Evolutionary conservation across 805 yeast genomes (phyloP).

Genomic region (Candida oleophila): DNA sequence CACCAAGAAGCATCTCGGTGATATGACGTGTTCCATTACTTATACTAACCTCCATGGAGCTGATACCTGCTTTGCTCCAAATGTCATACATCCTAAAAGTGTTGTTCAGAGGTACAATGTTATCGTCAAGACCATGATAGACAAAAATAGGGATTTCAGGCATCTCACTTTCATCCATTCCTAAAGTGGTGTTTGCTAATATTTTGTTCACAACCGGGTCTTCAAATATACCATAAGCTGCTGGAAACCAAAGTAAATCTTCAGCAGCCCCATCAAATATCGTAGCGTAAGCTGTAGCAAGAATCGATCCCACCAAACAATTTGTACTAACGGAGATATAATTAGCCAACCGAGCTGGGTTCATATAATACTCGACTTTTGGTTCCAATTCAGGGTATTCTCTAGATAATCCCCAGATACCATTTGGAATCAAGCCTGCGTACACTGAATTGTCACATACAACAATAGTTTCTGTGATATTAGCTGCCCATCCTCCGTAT

Average conservation of each 20-base stretch:
- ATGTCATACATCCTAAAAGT: constrained; percentile 15
- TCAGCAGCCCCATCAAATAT: constrained; percentile 1
- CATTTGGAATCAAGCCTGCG: constrained; percentile 21
- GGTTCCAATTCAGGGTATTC: constrained; percentile 19
- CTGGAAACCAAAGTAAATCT: constrained; percentile 4
- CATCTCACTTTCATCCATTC: constrained; percentile 5
- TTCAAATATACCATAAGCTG: constrained; percentile 6
- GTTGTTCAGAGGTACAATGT: constrained; percentile 14
- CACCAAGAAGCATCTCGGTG: constrained; percentile 13
- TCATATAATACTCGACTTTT: constrained; percentile 3
- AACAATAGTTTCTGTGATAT: constrained; percentile 17
- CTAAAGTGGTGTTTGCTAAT: constrained; percentile 1
- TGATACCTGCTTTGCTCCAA: constrained; percentile 25
- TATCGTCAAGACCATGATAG: constrained; percentile 18
- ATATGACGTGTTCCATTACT: constrained; percentile 5
- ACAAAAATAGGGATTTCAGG: constrained; percentile 21
- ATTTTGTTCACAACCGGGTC: not conserved
- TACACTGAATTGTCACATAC: constrained; percentile 15
- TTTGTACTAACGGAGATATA: not conserved
- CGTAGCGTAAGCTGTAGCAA: not conserved
- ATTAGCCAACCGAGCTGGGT: not conserved
- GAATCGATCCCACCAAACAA: constrained; percentile 1
- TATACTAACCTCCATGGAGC: constrained; percentile 8
- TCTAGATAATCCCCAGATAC: constrained; percentile 17
- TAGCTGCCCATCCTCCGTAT: constrained; percentile 24